A percentile compares a stretch with the other conserved stretches of the same genome.
phyloP scores from a whole-genome alignment of 768 basidiomycete genomes.

The Cubamyces sp. region DNA sequence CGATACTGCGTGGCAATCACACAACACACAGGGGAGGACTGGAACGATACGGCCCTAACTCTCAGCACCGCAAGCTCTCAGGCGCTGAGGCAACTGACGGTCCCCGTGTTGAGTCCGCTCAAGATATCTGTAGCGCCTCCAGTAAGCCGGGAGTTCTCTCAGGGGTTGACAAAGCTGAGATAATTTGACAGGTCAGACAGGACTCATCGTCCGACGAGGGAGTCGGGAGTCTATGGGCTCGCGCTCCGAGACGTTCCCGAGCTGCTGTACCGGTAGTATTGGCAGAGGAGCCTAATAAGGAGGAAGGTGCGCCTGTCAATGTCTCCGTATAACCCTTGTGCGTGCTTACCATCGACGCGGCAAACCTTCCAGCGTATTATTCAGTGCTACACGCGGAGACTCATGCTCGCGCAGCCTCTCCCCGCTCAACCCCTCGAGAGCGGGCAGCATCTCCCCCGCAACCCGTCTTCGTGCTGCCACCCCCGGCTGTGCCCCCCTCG shows the following conservation, averaged over 20 bases:
- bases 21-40: constrained; percentile 65
- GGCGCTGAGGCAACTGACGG: constrained; percentile 36
- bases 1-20: constrained; percentile 58
- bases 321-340: no score
- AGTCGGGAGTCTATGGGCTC: no score
- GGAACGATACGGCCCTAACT: constrained; percentile 52
- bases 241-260: no score
- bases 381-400: no score
- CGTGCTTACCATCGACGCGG: no score
- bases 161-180: neutral
- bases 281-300: no score
- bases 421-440: neutral
- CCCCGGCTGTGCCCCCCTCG: neutral
- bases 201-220: no score
- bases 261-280: no score
- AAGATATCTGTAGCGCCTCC: neutral
- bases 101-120: neutral
- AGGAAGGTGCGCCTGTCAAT: no score
- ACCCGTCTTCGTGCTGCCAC: neutral
- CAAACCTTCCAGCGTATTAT: no score
- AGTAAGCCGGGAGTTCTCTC: neutral
- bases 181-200: neutral
- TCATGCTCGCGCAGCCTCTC: no score
- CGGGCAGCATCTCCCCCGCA: no score
- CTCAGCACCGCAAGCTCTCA: constrained; percentile 53